Conservation (phyloP, 2,329 filamentous ascomycete genomes). For the Colletotrichum sp. region DNA sequence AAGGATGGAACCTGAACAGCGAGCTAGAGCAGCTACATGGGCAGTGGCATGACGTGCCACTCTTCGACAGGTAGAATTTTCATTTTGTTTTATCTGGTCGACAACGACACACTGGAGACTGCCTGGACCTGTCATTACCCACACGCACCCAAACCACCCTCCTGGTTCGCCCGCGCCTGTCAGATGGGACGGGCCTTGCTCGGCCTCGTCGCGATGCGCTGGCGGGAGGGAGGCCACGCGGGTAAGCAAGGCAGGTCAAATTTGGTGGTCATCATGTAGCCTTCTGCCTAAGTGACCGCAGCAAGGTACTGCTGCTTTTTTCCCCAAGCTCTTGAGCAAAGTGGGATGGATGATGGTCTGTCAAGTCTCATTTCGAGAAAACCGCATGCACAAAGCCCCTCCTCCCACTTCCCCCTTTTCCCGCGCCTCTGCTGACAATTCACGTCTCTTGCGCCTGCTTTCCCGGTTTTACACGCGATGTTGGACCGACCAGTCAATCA, state of each 20-base stretch:
- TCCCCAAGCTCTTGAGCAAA: background rate
- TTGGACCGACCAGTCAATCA: background rate
- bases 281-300: background rate
- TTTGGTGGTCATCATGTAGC: background rate
- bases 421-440: background rate
- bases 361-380: background rate
- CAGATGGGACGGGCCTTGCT: constrained; percentile 19
- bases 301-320: background rate
- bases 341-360: background rate
- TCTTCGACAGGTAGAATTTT: background rate
- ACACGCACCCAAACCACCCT: background rate
- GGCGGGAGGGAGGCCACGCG: constrained; percentile 1
- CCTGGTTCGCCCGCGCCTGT: constrained; percentile 2
- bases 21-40: background rate
- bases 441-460: background rate
- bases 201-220: constrained; percentile 16
- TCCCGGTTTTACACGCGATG: background rate
- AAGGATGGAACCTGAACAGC: background rate
- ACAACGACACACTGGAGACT: background rate
- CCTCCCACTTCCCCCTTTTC: too few relatives aligned
- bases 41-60: constrained; percentile 8
- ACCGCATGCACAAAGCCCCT: background rate
- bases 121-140: background rate
- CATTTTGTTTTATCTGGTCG: background rate
- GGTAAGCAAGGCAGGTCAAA: background rate